Conservation (phyloP, 2,329 filamentous ascomycete species). For the Cercospora nicotianae region DNA sequence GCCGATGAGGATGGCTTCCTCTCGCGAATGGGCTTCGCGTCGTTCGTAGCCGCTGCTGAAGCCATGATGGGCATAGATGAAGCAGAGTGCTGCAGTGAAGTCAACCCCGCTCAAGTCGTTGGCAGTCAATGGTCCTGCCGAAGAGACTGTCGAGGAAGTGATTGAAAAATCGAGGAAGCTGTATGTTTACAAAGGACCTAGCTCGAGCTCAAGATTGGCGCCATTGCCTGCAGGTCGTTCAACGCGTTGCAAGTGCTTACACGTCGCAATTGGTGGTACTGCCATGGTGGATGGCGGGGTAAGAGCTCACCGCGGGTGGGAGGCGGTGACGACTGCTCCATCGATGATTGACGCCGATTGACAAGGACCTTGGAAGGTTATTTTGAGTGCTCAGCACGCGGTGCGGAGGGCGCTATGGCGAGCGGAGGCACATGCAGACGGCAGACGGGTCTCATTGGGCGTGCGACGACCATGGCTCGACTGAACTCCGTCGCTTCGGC, state of each 20-base stretch:
- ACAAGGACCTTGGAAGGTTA: background rate
- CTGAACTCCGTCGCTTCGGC: constrained; percentile 4
- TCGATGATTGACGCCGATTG: constrained; percentile 1
- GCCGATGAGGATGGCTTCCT: constrained; percentile 78
- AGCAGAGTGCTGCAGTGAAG: background rate
- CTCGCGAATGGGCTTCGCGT: constrained; percentile 55
- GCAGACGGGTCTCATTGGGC: background rate
- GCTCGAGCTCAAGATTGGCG: constrained; percentile 11
- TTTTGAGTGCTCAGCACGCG: background rate
- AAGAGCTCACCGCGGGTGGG: background rate
- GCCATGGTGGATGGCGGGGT: constrained; percentile 10
- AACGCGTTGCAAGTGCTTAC: constrained; percentile 11
- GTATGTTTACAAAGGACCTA: constrained; percentile 5
- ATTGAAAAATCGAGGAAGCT: constrained; percentile 4
- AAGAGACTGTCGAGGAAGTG: background rate
- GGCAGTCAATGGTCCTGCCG: background rate
- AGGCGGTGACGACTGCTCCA: background rate
- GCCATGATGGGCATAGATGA: constrained; percentile 25
- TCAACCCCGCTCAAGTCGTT: background rate
- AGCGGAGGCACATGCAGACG: background rate
- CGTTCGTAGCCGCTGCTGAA: constrained; percentile 36
- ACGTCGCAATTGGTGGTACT: constrained; percentile 2
- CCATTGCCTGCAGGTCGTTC: constrained; percentile 11
- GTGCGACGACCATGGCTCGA: background rate
- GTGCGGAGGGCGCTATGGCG: background rate